Base-by-base conservation (phyloP, 2,329 filamentous ascomycete species). In the Tolypocladium ophioglossoides region DNA sequence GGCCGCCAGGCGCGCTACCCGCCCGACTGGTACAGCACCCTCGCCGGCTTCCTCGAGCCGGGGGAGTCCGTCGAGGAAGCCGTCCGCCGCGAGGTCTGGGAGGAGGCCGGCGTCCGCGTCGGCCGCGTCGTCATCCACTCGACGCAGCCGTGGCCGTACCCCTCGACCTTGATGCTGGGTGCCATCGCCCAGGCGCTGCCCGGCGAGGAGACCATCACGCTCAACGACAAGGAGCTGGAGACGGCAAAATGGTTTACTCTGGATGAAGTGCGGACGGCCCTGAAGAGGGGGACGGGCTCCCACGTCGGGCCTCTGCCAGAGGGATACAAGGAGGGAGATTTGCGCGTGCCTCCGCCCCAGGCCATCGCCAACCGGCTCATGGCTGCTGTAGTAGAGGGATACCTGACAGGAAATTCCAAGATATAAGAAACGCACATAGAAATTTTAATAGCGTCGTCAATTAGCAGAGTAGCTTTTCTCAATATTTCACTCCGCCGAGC, bases 281-380 rank as follows among this genome's bases (percentile, higher is more conserved):
- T 97, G 66, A 71, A 72, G 54, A 74, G 80, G 10, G 87, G 88
- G 0, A 61, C 83, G 0, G 86, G 83, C 67, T 78, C 78, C 2
- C 65, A 96, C 55, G 87, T 83, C 16, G 85, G 87, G 44, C 67
- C 74, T 1, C 73, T 85, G 1, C 80, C 82, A 0, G 72, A 79
- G 41, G 85, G 78, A 12, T 91, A 91, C 65, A 86, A 84, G 66
- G 83, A 91, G 67, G 91, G 90, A 0, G 82, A 78, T 4, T 69
- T 99, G 73, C 81, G 89, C 54, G 70, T 99, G 66, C 94, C 94
- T 48, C 90, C 91, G 2, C 74, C 78, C 55, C 95, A 91, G 38
- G 92, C 94, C 1, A 97, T 99, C 78, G 94, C 94, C 18, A 88
- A 97, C 69, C 87, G 91, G 67, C 72, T 97, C 65, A 84, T 99